A percentile compares a stretch with the other conserved stretches of the same genome.
These are phyloP conservation scores for Aspergillus intermedius DNA, from an alignment of 2,329 filamentous ascomycete species.

Conservation along the genomic window DNA sequence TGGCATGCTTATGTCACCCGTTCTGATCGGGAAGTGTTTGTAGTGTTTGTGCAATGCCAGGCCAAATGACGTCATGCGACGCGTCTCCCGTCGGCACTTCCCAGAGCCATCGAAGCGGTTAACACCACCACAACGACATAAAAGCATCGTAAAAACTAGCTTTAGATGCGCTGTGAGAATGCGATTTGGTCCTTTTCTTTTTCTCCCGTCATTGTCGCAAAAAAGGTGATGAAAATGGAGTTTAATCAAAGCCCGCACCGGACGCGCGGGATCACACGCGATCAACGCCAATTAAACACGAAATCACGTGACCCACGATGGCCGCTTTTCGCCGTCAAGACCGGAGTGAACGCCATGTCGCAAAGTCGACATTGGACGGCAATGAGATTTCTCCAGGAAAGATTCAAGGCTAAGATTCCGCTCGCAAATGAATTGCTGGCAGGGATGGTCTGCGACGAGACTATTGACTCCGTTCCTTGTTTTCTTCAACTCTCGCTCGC, in stretches of 20 bases:
- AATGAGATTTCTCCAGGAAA: neutral
- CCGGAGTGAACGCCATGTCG: too few species aligned
- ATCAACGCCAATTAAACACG: slow-evolving; percentile 18
- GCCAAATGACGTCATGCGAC: slow-evolving; percentile 21
- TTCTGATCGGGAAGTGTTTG: slow-evolving; percentile 8
- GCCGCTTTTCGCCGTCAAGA: neutral
- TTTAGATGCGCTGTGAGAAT: neutral
- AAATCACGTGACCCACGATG: slow-evolving; percentile 24
- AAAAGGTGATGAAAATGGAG: neutral
- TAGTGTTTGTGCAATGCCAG: slow-evolving; percentile 8
- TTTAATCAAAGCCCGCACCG: neutral
- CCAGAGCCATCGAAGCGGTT: neutral
- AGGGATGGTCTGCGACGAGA: neutral
- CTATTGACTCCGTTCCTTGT: slow-evolving; percentile 1
- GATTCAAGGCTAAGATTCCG: neutral
- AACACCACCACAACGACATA: neutral
- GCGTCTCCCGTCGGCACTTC: slow-evolving; percentile 18
- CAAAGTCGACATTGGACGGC: too few species aligned
- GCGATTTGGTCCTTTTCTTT: neutral
- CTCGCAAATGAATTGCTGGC: neutral
- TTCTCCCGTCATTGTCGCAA: neutral
- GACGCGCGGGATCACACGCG: slow-evolving; percentile 18
- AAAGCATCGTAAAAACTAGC: neutral
- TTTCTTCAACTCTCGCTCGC: slow-evolving; percentile 1
- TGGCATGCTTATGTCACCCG: slow-evolving; percentile 13